phyloP scores from a whole-genome alignment of 306 rosid species.

The Trichosanthes truncata region DNA sequence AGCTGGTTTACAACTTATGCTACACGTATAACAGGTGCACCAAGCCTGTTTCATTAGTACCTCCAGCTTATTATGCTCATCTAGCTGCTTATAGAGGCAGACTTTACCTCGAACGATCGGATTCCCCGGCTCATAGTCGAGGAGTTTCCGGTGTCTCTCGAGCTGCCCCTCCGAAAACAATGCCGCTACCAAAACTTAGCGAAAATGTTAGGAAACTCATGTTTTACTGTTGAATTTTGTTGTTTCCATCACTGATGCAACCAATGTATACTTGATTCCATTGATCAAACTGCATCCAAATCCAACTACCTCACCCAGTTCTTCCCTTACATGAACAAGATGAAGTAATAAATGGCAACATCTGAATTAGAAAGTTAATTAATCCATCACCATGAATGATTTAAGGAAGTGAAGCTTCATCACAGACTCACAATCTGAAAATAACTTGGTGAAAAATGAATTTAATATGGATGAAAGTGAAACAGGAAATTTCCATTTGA shows the following conservation, averaged over 20 bases:
- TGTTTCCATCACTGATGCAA: not conserved
- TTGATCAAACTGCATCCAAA: not conserved
- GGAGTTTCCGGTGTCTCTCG: slow-evolving; percentile 42
- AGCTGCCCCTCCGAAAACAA: slow-evolving; percentile 73
- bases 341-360: not conserved
- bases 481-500: not conserved
- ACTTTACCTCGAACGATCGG: slow-evolving; percentile 85
- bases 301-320: not conserved
- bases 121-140: slow-evolving; percentile 33
- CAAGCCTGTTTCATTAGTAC: slow-evolving; percentile 95
- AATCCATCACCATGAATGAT: not conserved
- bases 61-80: slow-evolving; percentile 96
- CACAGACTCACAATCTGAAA: not conserved
- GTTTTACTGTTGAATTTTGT: slow-evolving; percentile 68
- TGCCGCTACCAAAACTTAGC: slow-evolving; percentile 70
- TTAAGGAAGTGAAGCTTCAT: not conserved
- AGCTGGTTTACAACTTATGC: slow-evolving; percentile 75
- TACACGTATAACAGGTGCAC: slow-evolving; percentile 89
- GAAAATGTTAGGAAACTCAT: slow-evolving; percentile 85
- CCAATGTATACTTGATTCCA: not conserved
- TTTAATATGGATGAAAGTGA: not conserved
- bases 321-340: not conserved
- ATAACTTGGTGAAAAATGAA: not conserved
- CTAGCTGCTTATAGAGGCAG: slow-evolving; percentile 95
- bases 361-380: not conserved